These are phyloP conservation scores for Pseudocercospora fuligena DNA, from an alignment of 2,329 filamentous ascomycete species.

Conservation along the genomic window DNA sequence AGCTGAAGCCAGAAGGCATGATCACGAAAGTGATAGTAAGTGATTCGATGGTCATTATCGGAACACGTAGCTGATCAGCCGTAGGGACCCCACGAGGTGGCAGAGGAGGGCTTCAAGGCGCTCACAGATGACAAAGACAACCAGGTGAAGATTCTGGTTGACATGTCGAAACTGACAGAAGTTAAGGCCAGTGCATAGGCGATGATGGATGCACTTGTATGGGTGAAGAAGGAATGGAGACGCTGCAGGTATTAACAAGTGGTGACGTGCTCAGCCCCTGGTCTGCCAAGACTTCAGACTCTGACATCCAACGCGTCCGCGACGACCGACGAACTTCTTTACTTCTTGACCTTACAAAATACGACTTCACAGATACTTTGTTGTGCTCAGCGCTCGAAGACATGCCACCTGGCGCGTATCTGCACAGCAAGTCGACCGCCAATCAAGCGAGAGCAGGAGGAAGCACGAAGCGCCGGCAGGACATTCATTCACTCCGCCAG, in stretches of 20 bases:
- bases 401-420: not conserved
- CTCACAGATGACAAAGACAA: conserved; percentile 19
- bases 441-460: no score
- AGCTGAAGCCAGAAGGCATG: conserved; percentile 11
- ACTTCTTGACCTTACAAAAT: not conserved
- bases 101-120: conserved; percentile 16
- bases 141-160: conserved; percentile 23
- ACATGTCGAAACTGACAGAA: conserved; percentile 14
- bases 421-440: no score
- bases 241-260: no score
- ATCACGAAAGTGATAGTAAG: conserved; percentile 16
- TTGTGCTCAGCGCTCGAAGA: not conserved
- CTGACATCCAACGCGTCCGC: not conserved
- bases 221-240: not conserved
- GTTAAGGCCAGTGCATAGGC: not conserved
- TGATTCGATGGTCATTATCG: not conserved
- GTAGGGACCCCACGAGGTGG: conserved; percentile 12
- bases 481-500: not conserved
- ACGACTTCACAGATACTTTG: not conserved
- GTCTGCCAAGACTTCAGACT: not conserved
- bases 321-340: not conserved
- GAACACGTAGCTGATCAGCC: not conserved
- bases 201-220: not conserved
- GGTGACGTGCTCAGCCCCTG: not conserved
- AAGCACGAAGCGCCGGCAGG: not conserved